Conservation (phyloP, 2,329 filamentous ascomycete genomes). For the Exutisphaerella laricina region DNA sequence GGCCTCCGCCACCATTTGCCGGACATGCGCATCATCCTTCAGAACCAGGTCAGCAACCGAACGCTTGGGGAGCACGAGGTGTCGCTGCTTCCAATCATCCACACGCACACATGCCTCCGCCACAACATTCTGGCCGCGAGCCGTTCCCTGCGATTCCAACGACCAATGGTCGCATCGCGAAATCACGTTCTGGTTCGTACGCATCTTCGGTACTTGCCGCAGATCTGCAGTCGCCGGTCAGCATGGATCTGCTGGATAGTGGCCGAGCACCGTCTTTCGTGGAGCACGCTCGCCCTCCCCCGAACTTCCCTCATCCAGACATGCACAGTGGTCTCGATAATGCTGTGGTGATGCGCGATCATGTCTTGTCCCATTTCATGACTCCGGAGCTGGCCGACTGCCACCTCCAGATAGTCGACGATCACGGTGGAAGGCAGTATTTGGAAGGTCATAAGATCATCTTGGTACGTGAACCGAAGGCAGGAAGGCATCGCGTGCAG, state of each 20-base stretch:
- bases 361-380: slow-evolving; percentile 26
- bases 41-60: slow-evolving; percentile 20
- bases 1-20: slow-evolving; percentile 15
- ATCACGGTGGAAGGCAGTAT: slow-evolving; percentile 12
- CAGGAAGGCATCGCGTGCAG: too few species aligned
- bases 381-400: slow-evolving; percentile 30
- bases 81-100: slow-evolving; percentile 4
- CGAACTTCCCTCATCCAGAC: slow-evolving; percentile 20
- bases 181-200: slow-evolving; percentile 26
- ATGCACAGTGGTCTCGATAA: slow-evolving; percentile 24
- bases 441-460: slow-evolving; percentile 31
- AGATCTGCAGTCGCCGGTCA: slow-evolving; percentile 22
- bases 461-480: too few species aligned
- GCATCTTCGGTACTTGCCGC: slow-evolving; percentile 17
- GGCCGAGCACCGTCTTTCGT: slow-evolving; percentile 7
- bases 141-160: too few species aligned
- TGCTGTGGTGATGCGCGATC: slow-evolving; percentile 27
- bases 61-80: neutral
- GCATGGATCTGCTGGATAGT: slow-evolving; percentile 11
- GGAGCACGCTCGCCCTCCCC: slow-evolving; percentile 13
- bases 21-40: slow-evolving; percentile 27
- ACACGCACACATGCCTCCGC: slow-evolving; percentile 20
- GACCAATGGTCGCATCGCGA: slow-evolving; percentile 16
- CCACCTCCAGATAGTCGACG: slow-evolving; percentile 27
- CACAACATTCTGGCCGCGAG: slow-evolving; percentile 25